phyloP scores from a whole-genome alignment of 2,329 filamentous ascomycete genomes.

The Cryphonectria naterciae region DNA sequence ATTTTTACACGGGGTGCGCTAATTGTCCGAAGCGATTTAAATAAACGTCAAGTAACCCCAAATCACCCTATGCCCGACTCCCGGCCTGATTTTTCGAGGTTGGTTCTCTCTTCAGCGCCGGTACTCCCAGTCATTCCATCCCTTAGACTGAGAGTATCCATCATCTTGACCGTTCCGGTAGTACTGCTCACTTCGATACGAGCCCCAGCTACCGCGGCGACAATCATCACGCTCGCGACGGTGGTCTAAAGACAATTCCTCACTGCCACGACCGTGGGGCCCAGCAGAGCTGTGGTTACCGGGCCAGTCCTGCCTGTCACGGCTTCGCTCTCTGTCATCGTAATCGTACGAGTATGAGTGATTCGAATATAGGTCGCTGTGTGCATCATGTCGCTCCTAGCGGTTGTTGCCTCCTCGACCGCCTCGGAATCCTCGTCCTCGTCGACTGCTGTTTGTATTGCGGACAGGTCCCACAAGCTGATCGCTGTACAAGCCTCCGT shows the following conservation, averaged over 20 bases:
- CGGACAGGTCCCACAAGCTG: conserved; percentile 39
- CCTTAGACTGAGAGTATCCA: not conserved
- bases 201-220: not conserved
- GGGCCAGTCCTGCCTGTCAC: not conserved
- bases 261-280: not conserved
- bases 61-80: not conserved
- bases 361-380: conserved; percentile 1
- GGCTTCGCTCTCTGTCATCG: conserved; percentile 2
- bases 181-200: not conserved
- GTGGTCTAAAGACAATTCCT: not conserved
- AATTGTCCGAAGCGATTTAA: conserved; percentile 2
- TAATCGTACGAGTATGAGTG: not conserved
- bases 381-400: conserved; percentile 23
- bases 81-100: not conserved
- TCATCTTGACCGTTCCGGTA: not conserved
- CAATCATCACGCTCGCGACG: not conserved
- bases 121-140: not conserved
- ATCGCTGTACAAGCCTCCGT: conserved; percentile 57
- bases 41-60: not conserved
- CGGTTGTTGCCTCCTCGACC: conserved; percentile 28
- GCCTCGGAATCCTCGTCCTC: conserved; percentile 26
- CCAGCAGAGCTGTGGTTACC: not conserved
- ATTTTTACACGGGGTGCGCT: conserved; percentile 6
- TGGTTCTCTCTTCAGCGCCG: not conserved
- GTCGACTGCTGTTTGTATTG: conserved; percentile 19